These are phyloP conservation scores for Rasamsonia emersonii DNA, from an alignment of 2,329 filamentous ascomycete genomes.

Conservation along the genomic window DNA sequence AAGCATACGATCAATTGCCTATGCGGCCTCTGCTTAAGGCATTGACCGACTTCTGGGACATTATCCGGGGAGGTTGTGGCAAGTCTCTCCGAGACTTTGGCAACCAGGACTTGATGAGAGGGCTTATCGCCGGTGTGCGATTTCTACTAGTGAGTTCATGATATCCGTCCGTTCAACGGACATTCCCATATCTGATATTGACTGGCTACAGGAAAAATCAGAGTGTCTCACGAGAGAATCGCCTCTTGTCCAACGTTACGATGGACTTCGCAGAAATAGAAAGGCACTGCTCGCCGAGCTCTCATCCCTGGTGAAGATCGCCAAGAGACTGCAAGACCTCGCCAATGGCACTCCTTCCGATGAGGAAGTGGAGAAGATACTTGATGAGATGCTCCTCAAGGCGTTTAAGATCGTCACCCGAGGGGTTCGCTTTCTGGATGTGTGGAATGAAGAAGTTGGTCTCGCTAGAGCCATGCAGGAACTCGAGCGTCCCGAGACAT, in stretches of 20 bases:
- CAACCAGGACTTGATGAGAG: slow-evolving; percentile 89
- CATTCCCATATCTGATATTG: slow-evolving; percentile 2
- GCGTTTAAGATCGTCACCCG: slow-evolving; percentile 92
- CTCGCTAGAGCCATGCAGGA: slow-evolving; percentile 34
- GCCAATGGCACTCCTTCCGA: slow-evolving; percentile 42
- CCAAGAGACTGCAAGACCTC: slow-evolving; percentile 73
- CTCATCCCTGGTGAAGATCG: slow-evolving; percentile 78
- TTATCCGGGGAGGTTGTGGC: slow-evolving; percentile 68
- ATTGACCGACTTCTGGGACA: slow-evolving; percentile 84
- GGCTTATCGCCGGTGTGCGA: slow-evolving; percentile 85
- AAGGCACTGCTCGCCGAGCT: slow-evolving; percentile 86
- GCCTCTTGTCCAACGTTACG: slow-evolving; percentile 62
- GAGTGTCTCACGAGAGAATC: slow-evolving; percentile 81
- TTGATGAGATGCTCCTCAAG: slow-evolving; percentile 89
- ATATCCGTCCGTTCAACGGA: neutral
- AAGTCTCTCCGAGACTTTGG: slow-evolving; percentile 71
- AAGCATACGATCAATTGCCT: slow-evolving; percentile 81
- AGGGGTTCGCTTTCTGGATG: slow-evolving; percentile 80
- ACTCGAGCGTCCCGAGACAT: slow-evolving; percentile 21
- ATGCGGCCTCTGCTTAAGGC: slow-evolving; percentile 80
- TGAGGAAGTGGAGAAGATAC: slow-evolving; percentile 44
- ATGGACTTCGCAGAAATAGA: slow-evolving; percentile 67
- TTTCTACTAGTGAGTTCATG: slow-evolving; percentile 66
- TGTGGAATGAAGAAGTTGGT: slow-evolving; percentile 57
- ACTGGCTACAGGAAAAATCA: slow-evolving; percentile 61